Base-by-base conservation (phyloP, 805 yeast species). In the Monosporozyma unispora region DNA sequence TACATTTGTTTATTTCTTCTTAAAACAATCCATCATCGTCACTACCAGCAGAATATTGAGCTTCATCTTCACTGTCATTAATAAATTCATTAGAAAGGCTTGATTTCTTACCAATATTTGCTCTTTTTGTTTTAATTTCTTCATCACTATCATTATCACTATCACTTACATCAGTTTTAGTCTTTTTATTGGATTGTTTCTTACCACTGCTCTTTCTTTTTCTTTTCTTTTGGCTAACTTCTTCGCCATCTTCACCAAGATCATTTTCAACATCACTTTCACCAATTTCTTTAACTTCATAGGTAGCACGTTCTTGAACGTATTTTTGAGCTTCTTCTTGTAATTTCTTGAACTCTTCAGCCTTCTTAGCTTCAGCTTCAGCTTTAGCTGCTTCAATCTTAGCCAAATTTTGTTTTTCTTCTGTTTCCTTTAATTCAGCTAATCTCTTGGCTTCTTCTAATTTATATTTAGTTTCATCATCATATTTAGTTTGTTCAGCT, bases 391-490 rank as follows among this genome's bases (percentile, higher is more conserved):
- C 82, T 48, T 71, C 73, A 52, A 72, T 77, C 52, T 75, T 78
- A 54, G 63, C 71, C 45, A 70, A 71, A 54, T 72, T 77, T 52
- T 70, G 75, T 40, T 66, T 72, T 44, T 74, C 76, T 52, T 69
- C 66, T 50, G 70, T 71, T 45, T 67, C 74, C 58, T 80, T 87
- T 54, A 77, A 82, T 50, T 80, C 83, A 55, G 84, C 74, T 41
- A 75, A 56, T 60, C 76, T 79, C 65, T 80, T 77, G 21, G 96
- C 97, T 53, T 81, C 88, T 44, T 76, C 82, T 50, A 91, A 72
- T 68, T 80, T 86, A 38, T 72, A 72, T 47, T 76, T 75, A 48
- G 79, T 72, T 50, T 77, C 74, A 16, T 64, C 64, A 50, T 87
- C 90, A 64, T 75, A 81, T 53, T 76, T 82, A 55, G 74, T 72